A percentile compares a stretch with the other conserved stretches of the same genome.
phyloP scores from a whole-genome alignment of 352 stramenopile species.

The Elongisporangium senticosum region DNA sequence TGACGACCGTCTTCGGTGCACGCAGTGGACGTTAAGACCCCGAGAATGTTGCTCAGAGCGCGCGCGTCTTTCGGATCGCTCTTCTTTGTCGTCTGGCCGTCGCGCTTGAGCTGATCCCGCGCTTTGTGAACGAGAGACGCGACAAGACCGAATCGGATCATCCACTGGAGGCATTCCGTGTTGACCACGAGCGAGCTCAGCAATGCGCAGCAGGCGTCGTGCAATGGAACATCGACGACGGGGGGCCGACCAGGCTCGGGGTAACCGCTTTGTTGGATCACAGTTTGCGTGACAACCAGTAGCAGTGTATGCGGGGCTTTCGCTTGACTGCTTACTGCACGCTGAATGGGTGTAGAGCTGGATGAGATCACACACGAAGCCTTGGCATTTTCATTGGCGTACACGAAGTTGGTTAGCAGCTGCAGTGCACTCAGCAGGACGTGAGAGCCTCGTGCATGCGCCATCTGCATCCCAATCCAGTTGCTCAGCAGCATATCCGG shows the following conservation, averaged over 20 bases:
- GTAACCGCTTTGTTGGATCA: not conserved
- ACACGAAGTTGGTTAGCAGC: constrained; percentile 42
- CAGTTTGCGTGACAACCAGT: constrained; percentile 1
- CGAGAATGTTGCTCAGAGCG: constrained; percentile 36
- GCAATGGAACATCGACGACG: constrained; percentile 15
- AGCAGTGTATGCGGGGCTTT: constrained; percentile 2
- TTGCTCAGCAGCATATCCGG: constrained; percentile 34
- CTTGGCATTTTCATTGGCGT: constrained; percentile 36
- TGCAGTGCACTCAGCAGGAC: constrained; percentile 37
- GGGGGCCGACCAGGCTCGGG: not conserved
- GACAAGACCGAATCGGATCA: constrained; percentile 39
- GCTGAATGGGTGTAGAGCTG: constrained; percentile 2
- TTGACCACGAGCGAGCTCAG: constrained; percentile 43
- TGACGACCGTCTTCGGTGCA: constrained; percentile 39
- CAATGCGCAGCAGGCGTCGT: constrained; percentile 31
- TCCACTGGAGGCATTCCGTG: constrained; percentile 36
- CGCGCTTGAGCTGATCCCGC: constrained; percentile 27
- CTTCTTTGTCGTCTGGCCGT: constrained; percentile 29
- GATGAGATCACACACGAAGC: constrained; percentile 19
- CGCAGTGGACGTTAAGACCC: constrained; percentile 33
- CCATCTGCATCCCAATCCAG: constrained; percentile 49
- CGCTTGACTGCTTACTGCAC: not conserved
- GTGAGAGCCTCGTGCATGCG: constrained; percentile 29
- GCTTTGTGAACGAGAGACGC: constrained; percentile 26
- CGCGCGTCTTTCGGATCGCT: constrained; percentile 20